A percentile compares a stretch with the other conserved stretches of the same genome.
phyloP scores from a whole-genome alignment of 495 filamentous ascomycete genomes.

The Tuber aestivum region DNA sequence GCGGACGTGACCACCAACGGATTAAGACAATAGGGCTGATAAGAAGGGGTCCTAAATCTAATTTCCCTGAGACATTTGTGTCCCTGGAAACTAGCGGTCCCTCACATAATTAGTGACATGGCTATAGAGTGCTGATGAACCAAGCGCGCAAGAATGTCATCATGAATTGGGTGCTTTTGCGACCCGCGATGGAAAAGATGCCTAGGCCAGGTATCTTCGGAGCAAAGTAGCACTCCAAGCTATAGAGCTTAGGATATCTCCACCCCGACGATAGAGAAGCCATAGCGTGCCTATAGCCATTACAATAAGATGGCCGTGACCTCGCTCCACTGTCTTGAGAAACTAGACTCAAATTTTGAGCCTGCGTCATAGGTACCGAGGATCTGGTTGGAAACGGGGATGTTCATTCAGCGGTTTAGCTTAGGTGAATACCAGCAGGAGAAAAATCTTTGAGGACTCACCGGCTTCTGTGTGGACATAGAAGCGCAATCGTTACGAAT shows the following conservation, averaged over 20 bases:
- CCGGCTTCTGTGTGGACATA: background rate
- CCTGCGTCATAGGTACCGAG: background rate
- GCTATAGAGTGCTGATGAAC: background rate
- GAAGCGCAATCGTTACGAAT: background rate
- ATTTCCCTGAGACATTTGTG: slow-evolving; percentile 1
- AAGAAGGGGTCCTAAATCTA: background rate
- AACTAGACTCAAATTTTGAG: background rate
- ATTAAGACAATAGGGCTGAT: background rate
- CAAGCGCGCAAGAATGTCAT: background rate
- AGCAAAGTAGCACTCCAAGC: background rate
- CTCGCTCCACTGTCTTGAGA: background rate
- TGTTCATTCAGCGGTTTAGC: background rate
- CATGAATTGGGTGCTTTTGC: background rate
- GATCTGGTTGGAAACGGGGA: background rate
- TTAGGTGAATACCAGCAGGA: background rate
- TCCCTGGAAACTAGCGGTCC: background rate
- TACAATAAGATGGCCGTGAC: background rate
- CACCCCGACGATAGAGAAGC: background rate
- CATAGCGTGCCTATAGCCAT: background rate
- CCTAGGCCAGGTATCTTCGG: background rate
- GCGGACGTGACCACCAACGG: too few relatives aligned
- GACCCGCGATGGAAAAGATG: background rate
- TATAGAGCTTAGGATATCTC: background rate
- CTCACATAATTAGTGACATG: background rate
- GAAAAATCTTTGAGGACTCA: background rate